Conservation (phyloP, 768 basidiomycete species). For the Mycena venus region DNA sequence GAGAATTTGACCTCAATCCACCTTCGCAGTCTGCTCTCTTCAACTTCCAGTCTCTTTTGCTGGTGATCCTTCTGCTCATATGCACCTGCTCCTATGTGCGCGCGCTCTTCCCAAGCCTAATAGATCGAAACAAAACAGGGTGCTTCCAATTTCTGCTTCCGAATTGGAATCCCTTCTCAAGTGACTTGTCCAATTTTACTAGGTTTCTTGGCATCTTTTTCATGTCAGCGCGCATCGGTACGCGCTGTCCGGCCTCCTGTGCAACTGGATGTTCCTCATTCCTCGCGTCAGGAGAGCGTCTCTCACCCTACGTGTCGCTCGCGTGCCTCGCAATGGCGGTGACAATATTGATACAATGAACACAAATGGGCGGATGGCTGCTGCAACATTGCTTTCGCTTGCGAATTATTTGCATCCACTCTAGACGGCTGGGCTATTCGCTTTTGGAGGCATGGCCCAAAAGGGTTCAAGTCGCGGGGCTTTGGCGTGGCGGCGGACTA, state of each 20-base stretch:
- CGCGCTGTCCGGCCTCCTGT: conserved; percentile 38
- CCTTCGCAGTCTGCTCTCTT: conserved; percentile 84
- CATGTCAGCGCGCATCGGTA: conserved; percentile 97
- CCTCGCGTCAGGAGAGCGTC: conserved; percentile 80
- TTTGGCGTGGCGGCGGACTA: background rate
- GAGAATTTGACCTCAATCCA: background rate
- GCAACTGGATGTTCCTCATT: background rate
- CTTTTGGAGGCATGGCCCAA: background rate
- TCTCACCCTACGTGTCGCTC: conserved; percentile 95
- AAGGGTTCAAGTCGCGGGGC: background rate
- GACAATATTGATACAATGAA: conserved; percentile 57
- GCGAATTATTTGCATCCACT: background rate
- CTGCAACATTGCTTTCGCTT: background rate
- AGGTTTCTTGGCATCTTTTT: conserved; percentile 95
- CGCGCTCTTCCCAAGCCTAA: conserved; percentile 87
- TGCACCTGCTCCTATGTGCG: conserved; percentile 98
- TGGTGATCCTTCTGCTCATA: conserved; percentile 92
- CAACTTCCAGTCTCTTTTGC: conserved; percentile 96
- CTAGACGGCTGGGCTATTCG: background rate
- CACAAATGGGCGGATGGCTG: background rate
- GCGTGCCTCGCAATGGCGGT: conserved; percentile 95
- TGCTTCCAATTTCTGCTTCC: conserved; percentile 50
- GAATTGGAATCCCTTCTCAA: background rate
- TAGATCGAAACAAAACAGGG: conserved; percentile 97
- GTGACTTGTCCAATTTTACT: background rate